Base-by-base conservation (phyloP, 1,284 basidiomycete genomes). In the Tylopilus sp. region DNA sequence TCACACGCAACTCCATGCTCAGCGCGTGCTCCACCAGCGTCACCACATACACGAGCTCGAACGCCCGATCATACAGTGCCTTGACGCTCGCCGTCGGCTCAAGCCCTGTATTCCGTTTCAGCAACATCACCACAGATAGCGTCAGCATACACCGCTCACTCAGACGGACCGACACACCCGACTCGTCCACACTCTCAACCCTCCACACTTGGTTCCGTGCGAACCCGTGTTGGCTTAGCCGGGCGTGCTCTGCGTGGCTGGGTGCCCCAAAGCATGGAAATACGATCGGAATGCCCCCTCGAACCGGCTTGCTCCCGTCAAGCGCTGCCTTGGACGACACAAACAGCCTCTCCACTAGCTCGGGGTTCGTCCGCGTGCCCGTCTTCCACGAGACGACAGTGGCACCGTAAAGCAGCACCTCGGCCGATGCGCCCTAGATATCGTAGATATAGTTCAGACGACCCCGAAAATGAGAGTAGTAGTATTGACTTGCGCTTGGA, bases 181-280 rank as follows among this genome's bases (percentile, higher is more conserved):
- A 76, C 5, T 84, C 81, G 59, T 93, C 88, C 74, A 81, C 70
- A 33, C 72, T 66, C 54, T 82, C 81, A 60, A 82, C 84, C 19
- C 69, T 71, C 92, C 92, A 96, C 13, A 61, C 65, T 29, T 79
- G 75, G 55, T 73, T 90, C 41, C 92, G 77, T 15, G 87, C 92
- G 62, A 93, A 95, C 0, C 92, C 92, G 65, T 95, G 92, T 63
- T 93, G 90, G 7, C 72, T 49, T 7, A 96, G 75, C 35, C 79
- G 79, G n/a, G 69, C 64, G 64, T 95, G 90, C 36, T 89, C 84
- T 1, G 77, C 76, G 58, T 84, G 84, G 6, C 71, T 74, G 2
- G 92, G 89, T 2, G 86, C 73, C 3, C 92, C 92, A 61, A 94
- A 94, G 68, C 86, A 87, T 26, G 92, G 92, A 68, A 91, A 92